These are phyloP conservation scores for Bassia scoparia DNA, from an alignment of 148 eudicot genomes.

Conservation along the genomic window DNA sequence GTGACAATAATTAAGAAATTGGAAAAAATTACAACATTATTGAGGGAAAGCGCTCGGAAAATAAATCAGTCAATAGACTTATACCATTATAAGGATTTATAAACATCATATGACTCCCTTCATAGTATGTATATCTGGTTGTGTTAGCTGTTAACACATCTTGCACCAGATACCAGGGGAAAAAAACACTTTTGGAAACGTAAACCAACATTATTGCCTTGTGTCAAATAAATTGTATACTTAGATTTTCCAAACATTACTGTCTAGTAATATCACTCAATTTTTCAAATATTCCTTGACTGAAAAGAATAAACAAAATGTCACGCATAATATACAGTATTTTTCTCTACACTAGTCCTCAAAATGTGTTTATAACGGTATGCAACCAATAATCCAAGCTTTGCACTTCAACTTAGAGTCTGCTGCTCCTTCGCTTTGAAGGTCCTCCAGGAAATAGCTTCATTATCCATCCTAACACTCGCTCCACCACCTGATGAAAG, in stretches of 20 bases:
- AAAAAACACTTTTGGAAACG: not conserved
- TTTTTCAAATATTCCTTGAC: not conserved
- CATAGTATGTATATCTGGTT: not conserved
- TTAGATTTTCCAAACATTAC: conserved; percentile 6
- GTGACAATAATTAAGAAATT: too few relatives aligned
- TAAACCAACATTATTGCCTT: not conserved
- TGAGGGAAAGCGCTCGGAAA: too few relatives aligned
- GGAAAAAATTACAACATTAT: too few relatives aligned
- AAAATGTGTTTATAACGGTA: conserved; percentile 13
- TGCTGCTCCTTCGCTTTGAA: conserved; percentile 66
- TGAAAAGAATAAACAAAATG: conserved; percentile 19
- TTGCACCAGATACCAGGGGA: conserved; percentile 1
- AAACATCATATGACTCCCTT: too few relatives aligned
- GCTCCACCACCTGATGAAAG: conserved; percentile 66
- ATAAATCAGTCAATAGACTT: too few relatives aligned
- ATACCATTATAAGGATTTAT: too few relatives aligned
- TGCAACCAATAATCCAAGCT: not conserved
- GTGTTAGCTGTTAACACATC: too few relatives aligned
- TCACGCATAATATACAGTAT: conserved; percentile 19
- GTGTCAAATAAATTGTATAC: conserved; percentile 21
- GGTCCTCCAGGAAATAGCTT: conserved; percentile 98
- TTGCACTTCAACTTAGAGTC: conserved; percentile 32
- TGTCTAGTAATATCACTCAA: not conserved
- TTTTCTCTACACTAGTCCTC: conserved; percentile 18
- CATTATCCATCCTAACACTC: conserved; percentile 97